Base-by-base conservation (phyloP, 2,329 filamentous ascomycete species). In the Beauveria medogensis region DNA sequence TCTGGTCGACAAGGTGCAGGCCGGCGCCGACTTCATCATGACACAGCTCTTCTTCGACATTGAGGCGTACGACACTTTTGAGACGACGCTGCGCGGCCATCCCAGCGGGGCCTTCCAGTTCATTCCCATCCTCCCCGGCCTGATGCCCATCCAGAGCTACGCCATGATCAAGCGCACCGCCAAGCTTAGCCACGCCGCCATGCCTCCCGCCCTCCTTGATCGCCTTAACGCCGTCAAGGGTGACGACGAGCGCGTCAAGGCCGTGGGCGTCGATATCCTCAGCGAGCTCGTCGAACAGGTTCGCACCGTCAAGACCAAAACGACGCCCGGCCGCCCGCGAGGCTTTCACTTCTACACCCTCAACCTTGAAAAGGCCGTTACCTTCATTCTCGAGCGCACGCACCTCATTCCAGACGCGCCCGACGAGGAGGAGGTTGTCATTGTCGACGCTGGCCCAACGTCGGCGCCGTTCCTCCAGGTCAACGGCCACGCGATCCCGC, bases 341-440 rank as follows among this genome's bases (percentile, higher is more conserved):
- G 94, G 94, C 6, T 96, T 97, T 74, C 94, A 99, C 72, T 97
- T 99, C 75, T 99, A 97, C 74, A 97, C 94, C 0, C 79, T 99
- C 56, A 99, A 99, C 71, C 79, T 97, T 37, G 93, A 97, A 73
- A 99, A 97, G 75, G 90, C 92, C 0, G 92, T 99, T 3, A 91
- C 92, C 0, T 94, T 97, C 68, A 93, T 97, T 63, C 75, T 97
- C 0, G 92, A 97, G 76, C 81, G 89, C 61, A 91, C 89, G 30
- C 77, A 88, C n/a, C 82, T 99, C 60, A 96, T 97, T 59, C 89
- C 90, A 5, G 78, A 82, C 1, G 75, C 77, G 14, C 77, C 79
- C 7, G 78, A 80, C n/a, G 78, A 80, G 16, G 80, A 82, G 10
- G 78, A 79, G 12, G 78, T 79, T 30, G 79, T 78, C 20, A 74